Evolutionary conservation across 352 stramenopile species (phyloP).

Genomic region (Phytophthora quininea): DNA sequence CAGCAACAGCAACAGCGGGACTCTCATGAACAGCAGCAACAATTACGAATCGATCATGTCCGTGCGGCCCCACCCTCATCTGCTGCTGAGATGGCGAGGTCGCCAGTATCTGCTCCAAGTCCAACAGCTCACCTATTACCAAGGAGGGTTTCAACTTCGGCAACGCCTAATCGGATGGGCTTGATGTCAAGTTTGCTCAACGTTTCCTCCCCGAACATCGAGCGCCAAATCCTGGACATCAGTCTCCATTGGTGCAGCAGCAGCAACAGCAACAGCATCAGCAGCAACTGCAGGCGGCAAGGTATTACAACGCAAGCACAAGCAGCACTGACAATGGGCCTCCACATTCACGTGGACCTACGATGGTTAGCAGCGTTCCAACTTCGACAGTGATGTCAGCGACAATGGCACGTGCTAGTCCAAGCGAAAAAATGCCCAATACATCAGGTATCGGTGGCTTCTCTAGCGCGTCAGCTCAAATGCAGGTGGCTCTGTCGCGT

Average conservation of each 20-base stretch:
- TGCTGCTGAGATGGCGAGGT: slow-evolving; percentile 29
- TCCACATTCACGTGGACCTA: slow-evolving; percentile 21
- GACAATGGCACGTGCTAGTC: slow-evolving; percentile 29
- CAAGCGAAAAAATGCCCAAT: slow-evolving; percentile 25
- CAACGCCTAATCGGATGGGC: slow-evolving; percentile 60
- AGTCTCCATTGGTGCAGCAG: slow-evolving; percentile 55
- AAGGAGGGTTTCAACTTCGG: slow-evolving; percentile 27
- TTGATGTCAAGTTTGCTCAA: slow-evolving; percentile 85
- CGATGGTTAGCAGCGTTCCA: slow-evolving; percentile 39
- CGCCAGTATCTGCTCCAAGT: slow-evolving; percentile 39
- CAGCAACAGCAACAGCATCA: slow-evolving; percentile 41
- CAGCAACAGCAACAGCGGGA: slow-evolving; percentile 24
- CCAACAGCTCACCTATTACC: slow-evolving; percentile 69
- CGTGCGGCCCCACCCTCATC: slow-evolving; percentile 29
- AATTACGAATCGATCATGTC: slow-evolving; percentile 22
- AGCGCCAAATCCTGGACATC: slow-evolving; percentile 38
- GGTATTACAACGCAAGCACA: slow-evolving; percentile 42
- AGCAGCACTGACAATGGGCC: slow-evolving; percentile 22
- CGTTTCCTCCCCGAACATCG: slow-evolving; percentile 65
- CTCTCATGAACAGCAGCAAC: slow-evolving; percentile 18
- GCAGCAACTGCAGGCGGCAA: slow-evolving; percentile 35
- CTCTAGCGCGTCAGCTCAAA: slow-evolving; percentile 31
- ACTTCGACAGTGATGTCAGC: slow-evolving; percentile 37
- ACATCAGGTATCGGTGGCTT: slow-evolving; percentile 28
- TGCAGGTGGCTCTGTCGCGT: slow-evolving; percentile 36